Percentiles rank a stretch among this genome's conserved stretches.
These are phyloP conservation scores for Sugiyamaella grinbergsii DNA, from an alignment of 1,139 yeast genomes.

Conservation along the genomic window DNA sequence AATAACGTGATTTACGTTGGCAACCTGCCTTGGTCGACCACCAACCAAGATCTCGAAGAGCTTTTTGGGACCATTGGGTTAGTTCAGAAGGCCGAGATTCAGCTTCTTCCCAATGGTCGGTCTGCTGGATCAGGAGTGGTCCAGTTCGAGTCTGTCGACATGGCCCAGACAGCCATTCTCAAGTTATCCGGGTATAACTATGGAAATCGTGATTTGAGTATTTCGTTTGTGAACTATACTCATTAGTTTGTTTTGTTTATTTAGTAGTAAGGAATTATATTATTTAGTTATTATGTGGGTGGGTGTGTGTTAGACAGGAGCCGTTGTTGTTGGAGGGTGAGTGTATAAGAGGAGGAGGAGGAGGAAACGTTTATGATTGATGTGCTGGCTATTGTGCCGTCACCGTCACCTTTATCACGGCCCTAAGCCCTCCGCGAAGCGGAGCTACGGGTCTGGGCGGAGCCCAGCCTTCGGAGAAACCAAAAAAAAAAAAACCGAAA, in stretches of 20 bases:
- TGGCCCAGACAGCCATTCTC: conserved; percentile 73
- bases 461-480: neutral
- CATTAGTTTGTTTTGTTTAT: conserved; percentile 7
- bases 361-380: no score
- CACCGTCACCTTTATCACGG: no score
- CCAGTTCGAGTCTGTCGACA: conserved; percentile 65
- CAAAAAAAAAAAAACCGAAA: no score
- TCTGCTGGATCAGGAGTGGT: conserved; percentile 86
- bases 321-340: no score
- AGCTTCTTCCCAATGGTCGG: conserved; percentile 63
- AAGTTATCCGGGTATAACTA: conserved; percentile 78
- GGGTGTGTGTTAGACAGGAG: no score
- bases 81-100: conserved; percentile 77
- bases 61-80: conserved; percentile 84
- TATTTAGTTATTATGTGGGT: conserved; percentile 9
- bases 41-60: conserved; percentile 80
- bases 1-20: conserved; percentile 67
- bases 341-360: no score
- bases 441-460: conserved; percentile 2
- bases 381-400: no score
- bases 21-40: conserved; percentile 87
- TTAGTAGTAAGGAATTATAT: conserved; percentile 1
- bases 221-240: conserved; percentile 55
- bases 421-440: conserved; percentile 2
- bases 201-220: conserved; percentile 73